Base-by-base conservation (phyloP, 768 basidiomycete species). In the Amanita brunnescens region DNA sequence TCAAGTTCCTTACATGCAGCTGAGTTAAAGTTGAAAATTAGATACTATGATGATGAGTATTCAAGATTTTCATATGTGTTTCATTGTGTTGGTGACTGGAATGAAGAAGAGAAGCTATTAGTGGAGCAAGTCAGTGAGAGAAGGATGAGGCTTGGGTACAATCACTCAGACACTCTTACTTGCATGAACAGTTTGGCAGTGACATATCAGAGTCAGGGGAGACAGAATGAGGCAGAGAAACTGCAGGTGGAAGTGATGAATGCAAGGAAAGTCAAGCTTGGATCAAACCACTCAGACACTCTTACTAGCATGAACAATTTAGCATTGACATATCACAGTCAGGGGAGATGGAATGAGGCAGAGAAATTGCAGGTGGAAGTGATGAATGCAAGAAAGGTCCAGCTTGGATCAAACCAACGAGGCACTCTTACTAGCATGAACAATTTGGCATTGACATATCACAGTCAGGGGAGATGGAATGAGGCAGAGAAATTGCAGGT, bases 161-260 rank as follows among this genome's bases (percentile, higher is more conserved):
- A 45, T 13, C 44, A 45, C 44, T 18, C 6, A 20, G 14, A 32
- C 3, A 52, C 51, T 13, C 32, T 52, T 21, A n/a, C 21, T 6
- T 13, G n/a, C 52, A 47, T 53, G 37, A 12, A 33, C 21, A 37
- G 18, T 32, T 24, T 53, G 32, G 52, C 52, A 47, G 2, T 12
- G 14, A 47, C 20, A 29, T 47, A 37, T 30, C 14, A 47, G n/a
- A 3, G 7, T 29, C 26, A 29, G 7, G 7, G 26, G 7, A 29
- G 26, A 29, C 7, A 7, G 26, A 7, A 29, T 29, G 26, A 4
- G 26, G 26, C 5, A 29, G 26, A 52, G 48, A 14, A 39, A 14
- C 20, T 53, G 18, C 20, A 13, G 2, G 12, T 35, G 35, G 35
- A 35, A 14, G 35, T 35, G n/a, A n/a, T 35, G 35, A 13, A 35